Evolutionary conservation across 345 rosid species (phyloP).

Genomic region (Stellera chamaejasme): DNA sequence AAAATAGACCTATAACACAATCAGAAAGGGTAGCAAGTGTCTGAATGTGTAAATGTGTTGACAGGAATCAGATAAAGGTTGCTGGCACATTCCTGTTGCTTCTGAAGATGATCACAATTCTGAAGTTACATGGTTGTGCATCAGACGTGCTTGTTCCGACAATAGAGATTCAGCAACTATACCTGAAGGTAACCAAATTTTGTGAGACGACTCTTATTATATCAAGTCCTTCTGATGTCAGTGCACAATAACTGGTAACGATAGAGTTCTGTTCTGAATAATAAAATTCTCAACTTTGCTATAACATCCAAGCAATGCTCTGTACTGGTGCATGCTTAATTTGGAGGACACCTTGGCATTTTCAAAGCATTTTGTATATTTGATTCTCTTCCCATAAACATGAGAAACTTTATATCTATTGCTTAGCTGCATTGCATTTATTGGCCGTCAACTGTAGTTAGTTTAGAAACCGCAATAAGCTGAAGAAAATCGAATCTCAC

Average conservation of each 20-base stretch:
- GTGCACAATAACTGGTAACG: not conserved
- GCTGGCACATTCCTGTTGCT: slow-evolving; percentile 63
- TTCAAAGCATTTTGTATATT: not conserved
- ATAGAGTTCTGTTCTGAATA: not conserved
- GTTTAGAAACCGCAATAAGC: too few relatives aligned
- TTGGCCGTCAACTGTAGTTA: too few relatives aligned
- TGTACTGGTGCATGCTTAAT: not conserved
- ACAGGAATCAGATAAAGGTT: slow-evolving; percentile 67
- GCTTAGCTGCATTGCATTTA: too few relatives aligned
- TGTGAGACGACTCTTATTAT: not conserved
- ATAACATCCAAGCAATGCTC: not conserved
- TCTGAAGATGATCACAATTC: slow-evolving; percentile 28
- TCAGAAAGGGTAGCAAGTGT: not conserved
- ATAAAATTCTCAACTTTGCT: not conserved
- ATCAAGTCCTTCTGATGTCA: not conserved
- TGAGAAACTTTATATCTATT: too few relatives aligned
- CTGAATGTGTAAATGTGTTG: slow-evolving; percentile 1
- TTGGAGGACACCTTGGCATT: not conserved
- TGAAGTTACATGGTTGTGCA: slow-evolving; percentile 49
- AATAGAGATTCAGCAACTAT: slow-evolving; percentile 6
- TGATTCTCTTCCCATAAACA: too few relatives aligned
- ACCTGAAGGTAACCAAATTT: slow-evolving; percentile 32
- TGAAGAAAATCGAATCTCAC: too few relatives aligned
- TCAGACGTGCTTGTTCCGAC: slow-evolving; percentile 26
- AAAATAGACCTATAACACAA: not conserved